Evolutionary conservation across 495 filamentous ascomycete species (phyloP), one percentile per base, ranked within the genome.

Genomic region (Talaromyces borbonicus): DNA sequence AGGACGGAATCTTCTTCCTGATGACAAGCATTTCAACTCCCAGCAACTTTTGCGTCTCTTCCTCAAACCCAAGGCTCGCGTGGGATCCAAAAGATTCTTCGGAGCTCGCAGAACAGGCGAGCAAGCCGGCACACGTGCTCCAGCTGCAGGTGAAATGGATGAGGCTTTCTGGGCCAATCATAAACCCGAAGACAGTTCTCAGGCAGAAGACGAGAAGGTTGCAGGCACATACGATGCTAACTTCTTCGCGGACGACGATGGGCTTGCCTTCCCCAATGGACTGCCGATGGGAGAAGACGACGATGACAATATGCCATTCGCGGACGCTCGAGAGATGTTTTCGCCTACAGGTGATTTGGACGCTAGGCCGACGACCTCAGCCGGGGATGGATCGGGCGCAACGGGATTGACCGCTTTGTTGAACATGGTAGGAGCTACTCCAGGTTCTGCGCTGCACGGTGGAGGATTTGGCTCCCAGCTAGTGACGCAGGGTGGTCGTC

Each of bases 11-110:
- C 74, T 99, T 1, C 78, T 99, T 11, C 92, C 92, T 2, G 92
- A 99, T 55, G 92, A 99, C 66, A 95, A 95, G 60, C 93, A 97
- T 56, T 99, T 99, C 71, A 92, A 90, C 66, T 96, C 90, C 4
- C 81, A 80, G 51, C 85, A 95, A 55, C 71, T 99, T 7, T 74
- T 97, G 5, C 81, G 77, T 37, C 73, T 97, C 3, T 99, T 97
- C 73, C 71, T 97, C 22, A 99, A 99, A 58, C 92, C 92, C 4
- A 94, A 90, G 52, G 85, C 89, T 5, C 76, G 80, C 27, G 72
- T 93, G 57, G 72, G 77, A 26, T 70, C 76, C 42, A 75, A 75
- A 55, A 80, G 70, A 53, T 51, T 69, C 9, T 26, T 59, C 4
- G 65, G 66, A 0, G 44, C 49, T 20, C 64, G 71, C 38, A 57